Conservation (phyloP, 371 early-diverging fungal species). For the Conidiobolus incongruus region DNA sequence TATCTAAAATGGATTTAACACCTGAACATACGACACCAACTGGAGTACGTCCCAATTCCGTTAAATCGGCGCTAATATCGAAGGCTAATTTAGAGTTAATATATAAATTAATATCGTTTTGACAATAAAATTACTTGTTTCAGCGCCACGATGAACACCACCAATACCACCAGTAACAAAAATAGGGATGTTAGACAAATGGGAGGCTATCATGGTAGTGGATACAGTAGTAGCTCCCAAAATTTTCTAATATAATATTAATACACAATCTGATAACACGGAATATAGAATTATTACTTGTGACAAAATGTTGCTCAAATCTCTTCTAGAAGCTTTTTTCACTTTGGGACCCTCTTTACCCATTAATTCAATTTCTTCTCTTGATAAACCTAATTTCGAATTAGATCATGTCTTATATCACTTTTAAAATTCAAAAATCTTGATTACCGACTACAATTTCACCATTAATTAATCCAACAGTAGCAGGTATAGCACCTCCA, state of each 20-base stretch:
- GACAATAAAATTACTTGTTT: constrained; percentile 20
- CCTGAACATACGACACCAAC: constrained; percentile 88
- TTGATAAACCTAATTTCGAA: constrained; percentile 17
- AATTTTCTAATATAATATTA: constrained; percentile 11
- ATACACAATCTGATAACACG: neutral
- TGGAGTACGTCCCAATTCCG: constrained; percentile 73
- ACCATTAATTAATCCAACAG: constrained; percentile 75
- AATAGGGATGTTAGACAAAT: constrained; percentile 56
- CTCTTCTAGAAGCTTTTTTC: constrained; percentile 63
- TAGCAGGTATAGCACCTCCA: constrained; percentile 64
- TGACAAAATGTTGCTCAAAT: constrained; percentile 48
- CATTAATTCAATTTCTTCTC: constrained; percentile 28
- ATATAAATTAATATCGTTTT: neutral
- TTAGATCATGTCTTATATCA: too few relatives aligned
- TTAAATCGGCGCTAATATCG: constrained; percentile 83
- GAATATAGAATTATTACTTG: constrained; percentile 13
- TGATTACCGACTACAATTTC: constrained; percentile 14
- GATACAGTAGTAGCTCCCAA: constrained; percentile 82
- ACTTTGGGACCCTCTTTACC: constrained; percentile 33
- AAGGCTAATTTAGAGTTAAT: constrained; percentile 17
- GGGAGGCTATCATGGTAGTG: constrained; percentile 67
- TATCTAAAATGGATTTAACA: constrained; percentile 80
- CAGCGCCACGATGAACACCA: constrained; percentile 80
- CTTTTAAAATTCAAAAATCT: too few relatives aligned
- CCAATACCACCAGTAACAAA: constrained; percentile 96